Evolutionary conservation across 2,329 filamentous ascomycete genomes (phyloP).

Genomic region (Aspergillus glaucus): DNA sequence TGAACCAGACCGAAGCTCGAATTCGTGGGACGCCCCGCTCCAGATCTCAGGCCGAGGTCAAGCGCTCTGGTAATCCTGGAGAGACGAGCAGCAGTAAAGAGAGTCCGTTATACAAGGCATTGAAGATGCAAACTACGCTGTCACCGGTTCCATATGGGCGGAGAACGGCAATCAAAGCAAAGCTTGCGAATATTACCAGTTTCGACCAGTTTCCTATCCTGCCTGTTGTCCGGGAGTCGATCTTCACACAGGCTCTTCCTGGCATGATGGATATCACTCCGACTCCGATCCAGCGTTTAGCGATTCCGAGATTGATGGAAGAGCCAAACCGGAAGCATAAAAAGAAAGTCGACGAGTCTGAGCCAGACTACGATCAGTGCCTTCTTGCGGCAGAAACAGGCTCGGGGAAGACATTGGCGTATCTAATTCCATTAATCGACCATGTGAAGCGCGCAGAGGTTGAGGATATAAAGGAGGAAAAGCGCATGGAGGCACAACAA

Average conservation of each 20-base stretch:
- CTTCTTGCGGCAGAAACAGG: slow-evolving; percentile 92
- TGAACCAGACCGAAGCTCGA: slow-evolving; percentile 50
- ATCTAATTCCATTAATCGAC: slow-evolving; percentile 77
- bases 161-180: slow-evolving; percentile 55
- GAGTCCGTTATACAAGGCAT: slow-evolving; percentile 61
- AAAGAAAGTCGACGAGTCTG: slow-evolving; percentile 24
- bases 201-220: slow-evolving; percentile 79
- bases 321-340: slow-evolving; percentile 41
- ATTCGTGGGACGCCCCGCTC: slow-evolving; percentile 36
- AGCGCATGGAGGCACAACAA: slow-evolving; percentile 47
- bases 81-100: slow-evolving; percentile 39
- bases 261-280: slow-evolving; percentile 70
- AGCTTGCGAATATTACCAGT: slow-evolving; percentile 59
- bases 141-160: slow-evolving; percentile 69
- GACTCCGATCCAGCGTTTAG: slow-evolving; percentile 82
- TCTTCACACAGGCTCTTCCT: slow-evolving; percentile 66
- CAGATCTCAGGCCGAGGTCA: slow-evolving; percentile 37
- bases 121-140: slow-evolving; percentile 88
- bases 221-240: slow-evolving; percentile 62
- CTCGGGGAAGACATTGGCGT: slow-evolving; percentile 93
- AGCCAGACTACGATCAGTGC: slow-evolving; percentile 57
- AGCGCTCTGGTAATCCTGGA: slow-evolving; percentile 31
- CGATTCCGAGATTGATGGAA: slow-evolving; percentile 71
- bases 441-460: slow-evolving; percentile 72
- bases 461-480: slow-evolving; percentile 56